Percentiles rank a stretch among this genome's conserved stretches.
These are phyloP conservation scores for Zychaea mexicana DNA, from an alignment of 371 early-diverging fungal species.

Conservation along the genomic window DNA sequence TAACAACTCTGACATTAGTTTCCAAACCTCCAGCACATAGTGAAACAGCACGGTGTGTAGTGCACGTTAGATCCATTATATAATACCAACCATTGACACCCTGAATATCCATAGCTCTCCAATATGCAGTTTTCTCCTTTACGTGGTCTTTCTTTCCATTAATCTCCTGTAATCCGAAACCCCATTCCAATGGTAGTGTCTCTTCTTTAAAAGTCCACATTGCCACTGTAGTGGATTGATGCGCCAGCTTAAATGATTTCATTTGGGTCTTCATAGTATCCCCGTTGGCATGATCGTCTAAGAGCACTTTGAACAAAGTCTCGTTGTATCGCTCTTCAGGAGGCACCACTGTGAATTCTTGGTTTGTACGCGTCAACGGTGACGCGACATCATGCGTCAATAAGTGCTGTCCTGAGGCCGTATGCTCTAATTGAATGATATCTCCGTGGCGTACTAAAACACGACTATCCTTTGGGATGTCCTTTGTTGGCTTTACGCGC, in stretches of 20 bases:
- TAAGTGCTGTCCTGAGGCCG: slow-evolving; percentile 60
- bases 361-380: slow-evolving; percentile 88
- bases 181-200: slow-evolving; percentile 86
- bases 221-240: slow-evolving; percentile 71
- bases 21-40: too few species aligned
- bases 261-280: slow-evolving; percentile 51
- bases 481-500: slow-evolving; percentile 57
- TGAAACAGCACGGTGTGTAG: too few species aligned
- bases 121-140: slow-evolving; percentile 63
- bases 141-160: slow-evolving; percentile 86
- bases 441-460: slow-evolving; percentile 53
- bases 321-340: slow-evolving; percentile 51
- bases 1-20: slow-evolving; percentile 16
- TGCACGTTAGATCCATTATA: too few species aligned
- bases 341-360: slow-evolving; percentile 82
- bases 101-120: slow-evolving; percentile 70
- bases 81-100: slow-evolving; percentile 65
- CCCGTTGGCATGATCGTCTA: slow-evolving; percentile 32
- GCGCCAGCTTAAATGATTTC: slow-evolving; percentile 61
- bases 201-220: slow-evolving; percentile 66
- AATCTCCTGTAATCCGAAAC: slow-evolving; percentile 86
- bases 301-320: slow-evolving; percentile 60
- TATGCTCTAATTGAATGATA: slow-evolving; percentile 68
- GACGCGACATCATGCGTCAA: slow-evolving; percentile 96
- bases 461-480: neutral